Base-by-base conservation (phyloP, 495 filamentous ascomycete species). In the Apodospora peruviana region DNA sequence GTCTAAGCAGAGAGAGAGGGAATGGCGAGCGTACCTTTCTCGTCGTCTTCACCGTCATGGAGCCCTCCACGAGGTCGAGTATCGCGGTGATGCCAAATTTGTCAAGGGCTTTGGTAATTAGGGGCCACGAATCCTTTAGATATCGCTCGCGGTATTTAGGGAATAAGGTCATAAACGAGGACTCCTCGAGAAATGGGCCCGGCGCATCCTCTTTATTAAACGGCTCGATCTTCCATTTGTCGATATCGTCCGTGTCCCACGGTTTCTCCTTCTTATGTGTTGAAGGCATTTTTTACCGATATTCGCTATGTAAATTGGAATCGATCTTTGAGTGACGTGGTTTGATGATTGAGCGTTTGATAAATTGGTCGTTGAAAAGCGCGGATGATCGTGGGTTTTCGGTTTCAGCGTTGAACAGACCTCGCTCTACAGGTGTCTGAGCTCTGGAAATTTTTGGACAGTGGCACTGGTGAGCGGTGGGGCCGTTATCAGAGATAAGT, bases 61-160 rank as follows among this genome's bases (percentile, higher is more conserved):
- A 88, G 56, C 93, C 93, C 65, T 96, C 90, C 4, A 97, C 86
- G 62, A 97, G 78, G 78, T 98, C 91, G 18, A 98, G 81, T 17
- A 85, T 87, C 59, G 91, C 95, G 16, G 83, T 86, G 40, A 97
- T 87, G 53, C 86, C 84, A 52, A 80, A 71, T 68, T 88, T 91
- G 59, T 90, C 86, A 52, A 96, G 79, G 1, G 85, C 70, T 48
- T 84, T 83, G 20, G 90, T 97, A 29, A 84, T 69, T 12, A 79
- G 68, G 2, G 93, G 90, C 93, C 93, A 99, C 58, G 90, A 86
- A 69, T 93, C 85, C 52, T 85, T 86, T 49, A 97, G 77, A 60
- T 97, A 97, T 32, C 85, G 76, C 76, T 99, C 93, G 50, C 94
- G 88, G 70, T 99, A 99, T 71, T 96, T 96, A 39, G 93, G 93